Evolutionary conservation across 768 basidiomycete species (phyloP), one percentile per base, ranked within the genome.

Genomic region (Agaricus sinodeliciosus): DNA sequence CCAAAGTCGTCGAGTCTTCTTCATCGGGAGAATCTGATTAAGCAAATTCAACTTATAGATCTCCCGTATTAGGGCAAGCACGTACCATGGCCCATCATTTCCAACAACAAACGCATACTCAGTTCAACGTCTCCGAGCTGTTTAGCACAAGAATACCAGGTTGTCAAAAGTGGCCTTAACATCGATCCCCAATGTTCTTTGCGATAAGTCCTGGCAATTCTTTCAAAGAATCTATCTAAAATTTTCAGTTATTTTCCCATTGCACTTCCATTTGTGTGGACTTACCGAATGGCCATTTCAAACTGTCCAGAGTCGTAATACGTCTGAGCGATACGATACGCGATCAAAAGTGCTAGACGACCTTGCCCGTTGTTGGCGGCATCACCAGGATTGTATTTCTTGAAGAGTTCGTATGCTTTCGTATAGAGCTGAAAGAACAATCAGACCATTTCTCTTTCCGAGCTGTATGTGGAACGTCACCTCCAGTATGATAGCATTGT

Each of bases 321-420:
- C 3, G 88, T 87, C 55, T 87, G 81, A 0, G 93, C 95, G 50
- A 99, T 97, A 28, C 85, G 81, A 65, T 81, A 87, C 3, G 94
- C 95, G 48, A 99, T 87, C 78, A 84, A 90, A n/a, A 95, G 71
- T 0, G 91, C 92, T 57, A 93, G 69, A 9, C 94, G 81, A 2
- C 83, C 81, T 58, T 89, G 90, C n/a, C 76, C 78, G 16, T 76
- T 71, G 45, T 60, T 71, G 43, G 69, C 55, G 7, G 46, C 12
- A 15, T 54, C 52, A 19, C 69, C 62, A 1, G 78, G 67, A 40
- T 71, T 73, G 61, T 89, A 79, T 59, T 82, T 85, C 71, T 95
- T 97, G 74, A 96, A 92, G 9, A 93, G 65, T 59, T 95, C 91
- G 67, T 99, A 98, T 1, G 96, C 77, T 62, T 94, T 93, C 6